These are phyloP conservation scores for Colletotrichum cordylinicola DNA, from an alignment of 2,329 filamentous ascomycete genomes.

Conservation along the genomic window DNA sequence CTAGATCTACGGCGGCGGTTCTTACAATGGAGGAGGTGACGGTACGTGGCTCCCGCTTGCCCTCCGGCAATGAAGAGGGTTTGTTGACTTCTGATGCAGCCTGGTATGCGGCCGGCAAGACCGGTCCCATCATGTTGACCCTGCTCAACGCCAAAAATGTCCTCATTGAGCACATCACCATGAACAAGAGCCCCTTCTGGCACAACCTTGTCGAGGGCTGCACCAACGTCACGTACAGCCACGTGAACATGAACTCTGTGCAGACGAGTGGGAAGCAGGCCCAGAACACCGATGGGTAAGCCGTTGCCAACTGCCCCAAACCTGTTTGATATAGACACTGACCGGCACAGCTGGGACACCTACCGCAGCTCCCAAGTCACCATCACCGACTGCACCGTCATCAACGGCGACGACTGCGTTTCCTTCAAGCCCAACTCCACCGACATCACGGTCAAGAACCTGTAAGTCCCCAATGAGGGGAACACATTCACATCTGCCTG, in stretches of 20 bases:
- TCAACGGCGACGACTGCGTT: constrained; percentile 74
- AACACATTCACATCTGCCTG: constrained; percentile 77
- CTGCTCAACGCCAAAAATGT: constrained; percentile 73
- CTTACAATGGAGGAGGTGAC: constrained; percentile 60
- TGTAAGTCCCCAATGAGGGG: constrained; percentile 38
- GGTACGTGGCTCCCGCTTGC: constrained; percentile 67
- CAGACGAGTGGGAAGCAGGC: constrained; percentile 54
- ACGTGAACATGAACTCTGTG: constrained; percentile 42
- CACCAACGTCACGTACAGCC: background rate
- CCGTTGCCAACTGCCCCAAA: accelerated
- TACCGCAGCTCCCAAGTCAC: constrained; percentile 67
- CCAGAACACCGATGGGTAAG: background rate
- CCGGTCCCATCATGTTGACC: constrained; percentile 32
- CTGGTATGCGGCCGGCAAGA: background rate
- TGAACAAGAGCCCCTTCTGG: constrained; percentile 32
- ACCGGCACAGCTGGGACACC: constrained; percentile 71
- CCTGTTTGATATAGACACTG: constrained; percentile 30
- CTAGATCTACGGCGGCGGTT: constrained; percentile 61
- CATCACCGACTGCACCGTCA: constrained; percentile 69
- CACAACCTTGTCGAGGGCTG: background rate
- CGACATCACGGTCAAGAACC: constrained; percentile 70
- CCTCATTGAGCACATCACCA: constrained; percentile 66
- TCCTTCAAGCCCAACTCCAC: constrained; percentile 79
- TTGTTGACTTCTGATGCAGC: constrained; percentile 55
- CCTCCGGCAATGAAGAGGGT: constrained; percentile 44